Evolutionary conservation across 495 filamentous ascomycete species (phyloP).

Genomic region (Podospora pseudocomata): DNA sequence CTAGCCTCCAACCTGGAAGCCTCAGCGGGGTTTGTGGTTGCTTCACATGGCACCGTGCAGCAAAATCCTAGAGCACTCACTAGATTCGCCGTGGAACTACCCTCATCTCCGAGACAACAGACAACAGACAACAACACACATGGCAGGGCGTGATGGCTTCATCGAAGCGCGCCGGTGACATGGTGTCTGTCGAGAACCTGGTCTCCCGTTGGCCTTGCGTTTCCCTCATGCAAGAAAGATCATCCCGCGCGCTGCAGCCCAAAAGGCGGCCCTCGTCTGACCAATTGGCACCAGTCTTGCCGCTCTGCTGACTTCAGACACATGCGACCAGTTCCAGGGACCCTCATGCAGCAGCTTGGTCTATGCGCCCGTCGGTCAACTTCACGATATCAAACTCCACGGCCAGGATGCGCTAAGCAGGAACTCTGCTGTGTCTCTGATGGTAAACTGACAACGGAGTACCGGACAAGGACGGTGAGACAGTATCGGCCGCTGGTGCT

Average conservation of each 20-base stretch:
- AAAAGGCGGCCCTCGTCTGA: slow-evolving; percentile 17
- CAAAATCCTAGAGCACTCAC: too few relatives aligned
- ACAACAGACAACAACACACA: background rate
- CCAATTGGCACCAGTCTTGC: slow-evolving; percentile 33
- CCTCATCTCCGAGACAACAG: slow-evolving; percentile 5
- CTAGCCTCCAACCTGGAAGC: background rate
- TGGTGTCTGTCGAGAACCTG: background rate
- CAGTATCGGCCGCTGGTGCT: too few relatives aligned
- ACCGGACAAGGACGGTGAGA: too few relatives aligned
- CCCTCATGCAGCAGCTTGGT: slow-evolving; percentile 28
- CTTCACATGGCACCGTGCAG: too few relatives aligned
- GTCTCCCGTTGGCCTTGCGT: slow-evolving; percentile 7
- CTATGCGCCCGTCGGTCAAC: slow-evolving; percentile 22
- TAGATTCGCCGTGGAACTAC: background rate
- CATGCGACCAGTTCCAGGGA: slow-evolving; percentile 28
- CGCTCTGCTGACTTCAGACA: slow-evolving; percentile 32
- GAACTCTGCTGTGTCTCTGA: too few relatives aligned
- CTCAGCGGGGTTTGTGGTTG: too few relatives aligned
- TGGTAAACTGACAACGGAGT: too few relatives aligned
- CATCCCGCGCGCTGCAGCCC: slow-evolving; percentile 28
- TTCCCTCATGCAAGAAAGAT: slow-evolving; percentile 23
- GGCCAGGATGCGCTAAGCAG: too few relatives aligned
- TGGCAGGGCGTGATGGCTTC: slow-evolving; percentile 1
- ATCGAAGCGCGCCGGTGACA: background rate
- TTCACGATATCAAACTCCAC: slow-evolving; percentile 17